Evolutionary conservation across 257 asterid species (phyloP).

Genomic region (Ophiorrhiza pumila): DNA sequence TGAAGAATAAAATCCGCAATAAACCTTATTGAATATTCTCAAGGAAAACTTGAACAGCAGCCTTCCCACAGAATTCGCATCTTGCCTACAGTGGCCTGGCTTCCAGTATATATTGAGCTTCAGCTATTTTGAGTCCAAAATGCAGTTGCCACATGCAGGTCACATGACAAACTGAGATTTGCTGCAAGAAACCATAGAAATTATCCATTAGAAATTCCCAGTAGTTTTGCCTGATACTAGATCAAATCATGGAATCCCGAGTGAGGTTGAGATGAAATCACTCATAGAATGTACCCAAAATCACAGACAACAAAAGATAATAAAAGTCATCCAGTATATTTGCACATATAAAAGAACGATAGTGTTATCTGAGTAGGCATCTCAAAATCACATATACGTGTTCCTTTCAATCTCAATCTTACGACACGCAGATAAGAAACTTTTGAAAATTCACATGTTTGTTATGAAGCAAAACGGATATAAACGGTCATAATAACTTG

Average conservation of each 20-base stretch:
- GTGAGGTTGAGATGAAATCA: not conserved
- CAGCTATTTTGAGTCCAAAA: not conserved
- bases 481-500: no score
- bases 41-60: not conserved
- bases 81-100: not conserved
- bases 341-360: not conserved
- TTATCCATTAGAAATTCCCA: not conserved
- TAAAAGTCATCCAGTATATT: not conserved
- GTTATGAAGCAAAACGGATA: not conserved
- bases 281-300: not conserved
- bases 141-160: not conserved
- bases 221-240: not conserved
- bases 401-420: not conserved
- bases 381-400: not conserved
- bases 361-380: not conserved
- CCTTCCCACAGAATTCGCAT: constrained; percentile 6
- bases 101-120: not conserved
- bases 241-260: not conserved
- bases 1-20: not conserved
- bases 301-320: not conserved
- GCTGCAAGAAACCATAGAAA: not conserved
- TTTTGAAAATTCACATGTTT: not conserved
- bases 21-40: not conserved
- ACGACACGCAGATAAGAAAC: not conserved
- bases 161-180: not conserved